Evolutionary conservation across 1,284 basidiomycete species (phyloP), one percentile per base, ranked within the genome.

Genomic region (Papiliotrema fonsecae): DNA sequence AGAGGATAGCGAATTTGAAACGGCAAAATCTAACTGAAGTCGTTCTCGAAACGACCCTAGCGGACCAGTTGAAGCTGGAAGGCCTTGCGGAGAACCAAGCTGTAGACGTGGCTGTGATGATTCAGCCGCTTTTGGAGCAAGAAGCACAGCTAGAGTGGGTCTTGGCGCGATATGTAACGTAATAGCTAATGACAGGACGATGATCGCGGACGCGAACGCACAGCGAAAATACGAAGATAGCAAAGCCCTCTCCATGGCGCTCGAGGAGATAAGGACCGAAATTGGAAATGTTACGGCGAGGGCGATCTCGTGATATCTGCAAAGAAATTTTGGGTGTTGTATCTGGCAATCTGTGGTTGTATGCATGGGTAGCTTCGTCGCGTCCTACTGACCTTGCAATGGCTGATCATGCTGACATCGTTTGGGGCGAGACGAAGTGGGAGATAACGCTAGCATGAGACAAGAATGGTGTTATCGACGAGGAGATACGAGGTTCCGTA

Each of bases 201-300:
- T 48, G 47, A 70, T 74, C 22, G 82, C 85, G 57, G 87, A 92
- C 65, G 89, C 89, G 4, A 85, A 83, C 67, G 80, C 82, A 1
- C 84, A 84, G 61, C 77, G 90, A 38, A 93, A 93, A 73, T 92
- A 93, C 56, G 90, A 94, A 71, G 90, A 94, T 66, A 83, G 83
- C 18, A 84, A 84, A 72, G 86, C 83, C 3, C 75, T 94, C 50
- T 82, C 84, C 61, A 67, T 74, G 35, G 91, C 85, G 68, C 70
- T 93, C 42, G 77, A 73, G 40, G 90, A 93, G 73, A 88, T 93
- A 49, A 77, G 85, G 49, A 74, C 64, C 13, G 89, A 92, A 75
- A 91, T 93, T 54, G 82, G 82, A 55, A 81, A 79, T 60, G 76
- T 90, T 14, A 69, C 67, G 27, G 19, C 54, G 28, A n/a, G 53